Percentiles rank a stretch among this genome's conserved stretches.
phyloP scores from a whole-genome alignment of 1,284 basidiomycete species.

The Sporisorium sorghi region DNA sequence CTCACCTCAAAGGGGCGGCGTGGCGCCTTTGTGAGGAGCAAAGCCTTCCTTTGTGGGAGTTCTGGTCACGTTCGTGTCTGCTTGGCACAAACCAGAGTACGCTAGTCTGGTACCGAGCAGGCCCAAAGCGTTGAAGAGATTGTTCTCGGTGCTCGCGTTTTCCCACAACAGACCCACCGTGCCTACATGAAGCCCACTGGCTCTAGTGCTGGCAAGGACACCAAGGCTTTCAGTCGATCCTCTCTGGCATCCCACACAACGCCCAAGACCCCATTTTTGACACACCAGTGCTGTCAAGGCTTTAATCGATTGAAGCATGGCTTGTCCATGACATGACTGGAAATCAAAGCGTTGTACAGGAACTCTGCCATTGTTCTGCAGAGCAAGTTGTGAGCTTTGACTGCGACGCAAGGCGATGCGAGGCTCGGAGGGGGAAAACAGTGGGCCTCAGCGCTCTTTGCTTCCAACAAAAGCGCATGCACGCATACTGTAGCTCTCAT shows the following conservation, averaged over 20 bases:
- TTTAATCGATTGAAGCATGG: too few relatives aligned
- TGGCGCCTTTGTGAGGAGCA: neutral
- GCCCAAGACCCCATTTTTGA: too few relatives aligned
- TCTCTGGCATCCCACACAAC: neutral
- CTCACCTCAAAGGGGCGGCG: too few relatives aligned
- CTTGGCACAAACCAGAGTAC: too few relatives aligned
- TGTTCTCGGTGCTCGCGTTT: neutral
- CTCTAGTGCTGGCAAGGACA: neutral
- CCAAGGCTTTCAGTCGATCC: neutral
- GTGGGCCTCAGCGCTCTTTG: conserved; percentile 1
- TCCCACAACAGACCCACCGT: neutral
- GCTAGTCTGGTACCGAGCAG: neutral
- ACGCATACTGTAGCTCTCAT: neutral
- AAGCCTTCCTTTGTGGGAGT: neutral
- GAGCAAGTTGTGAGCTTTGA: neutral
- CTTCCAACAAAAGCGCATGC: neutral
- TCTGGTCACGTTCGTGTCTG: too few relatives aligned
- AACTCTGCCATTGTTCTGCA: too few relatives aligned
- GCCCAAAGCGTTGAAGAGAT: neutral
- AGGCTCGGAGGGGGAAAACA: neutral
- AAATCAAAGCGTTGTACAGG: too few relatives aligned
- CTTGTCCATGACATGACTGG: too few relatives aligned
- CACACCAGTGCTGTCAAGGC: too few relatives aligned
- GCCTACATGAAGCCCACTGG: conserved; percentile 4
- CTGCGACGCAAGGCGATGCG: conserved; percentile 25